Percentiles rank a stretch among this genome's conserved stretches.
phyloP scores from a whole-genome alignment of 192 early-diverging fungal species.

The Linnemannia exigua region DNA sequence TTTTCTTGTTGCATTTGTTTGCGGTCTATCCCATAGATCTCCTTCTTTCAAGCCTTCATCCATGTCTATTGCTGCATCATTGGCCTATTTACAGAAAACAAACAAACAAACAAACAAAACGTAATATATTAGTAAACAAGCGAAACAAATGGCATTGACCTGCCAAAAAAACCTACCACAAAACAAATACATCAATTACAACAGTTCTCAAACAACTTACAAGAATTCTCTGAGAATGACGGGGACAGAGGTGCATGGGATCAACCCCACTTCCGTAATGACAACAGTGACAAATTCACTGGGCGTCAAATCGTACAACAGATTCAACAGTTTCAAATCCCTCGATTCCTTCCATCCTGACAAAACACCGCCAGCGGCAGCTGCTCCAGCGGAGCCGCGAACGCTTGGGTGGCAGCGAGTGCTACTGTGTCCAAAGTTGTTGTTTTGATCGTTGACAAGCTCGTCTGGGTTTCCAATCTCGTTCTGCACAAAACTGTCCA shows the following conservation, averaged over 20 bases:
- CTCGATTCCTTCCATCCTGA: constrained; percentile 83
- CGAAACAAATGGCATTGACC: no score
- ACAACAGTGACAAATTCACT: constrained; percentile 92
- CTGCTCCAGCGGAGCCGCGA: constrained; percentile 22
- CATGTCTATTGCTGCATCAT: constrained; percentile 51
- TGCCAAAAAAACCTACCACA: no score
- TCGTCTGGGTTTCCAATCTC: constrained; percentile 94
- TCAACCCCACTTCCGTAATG: constrained; percentile 92
- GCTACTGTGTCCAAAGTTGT: constrained; percentile 56
- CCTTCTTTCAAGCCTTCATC: background rate
- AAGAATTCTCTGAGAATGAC: constrained; percentile 65
- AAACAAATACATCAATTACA: background rate
- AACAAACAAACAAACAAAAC: background rate
- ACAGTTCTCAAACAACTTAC: constrained; percentile 44
- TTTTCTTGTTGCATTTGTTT: background rate
- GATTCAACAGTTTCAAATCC: constrained; percentile 88
- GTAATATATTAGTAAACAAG: background rate
- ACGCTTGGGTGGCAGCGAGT: constrained; percentile 36
- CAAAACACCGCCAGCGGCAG: constrained; percentile 20
- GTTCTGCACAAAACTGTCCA: constrained; percentile 98
- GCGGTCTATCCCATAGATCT: background rate
- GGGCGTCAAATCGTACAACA: constrained; percentile 96
- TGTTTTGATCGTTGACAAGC: constrained; percentile 71
- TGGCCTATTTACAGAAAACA: constrained; percentile 31
- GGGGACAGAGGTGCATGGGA: constrained; percentile 90